Percentiles rank a stretch among this genome's conserved stretches.
These are phyloP conservation scores for Sporothrix phasma DNA, from an alignment of 2,329 filamentous ascomycete genomes.

Conservation along the genomic window DNA sequence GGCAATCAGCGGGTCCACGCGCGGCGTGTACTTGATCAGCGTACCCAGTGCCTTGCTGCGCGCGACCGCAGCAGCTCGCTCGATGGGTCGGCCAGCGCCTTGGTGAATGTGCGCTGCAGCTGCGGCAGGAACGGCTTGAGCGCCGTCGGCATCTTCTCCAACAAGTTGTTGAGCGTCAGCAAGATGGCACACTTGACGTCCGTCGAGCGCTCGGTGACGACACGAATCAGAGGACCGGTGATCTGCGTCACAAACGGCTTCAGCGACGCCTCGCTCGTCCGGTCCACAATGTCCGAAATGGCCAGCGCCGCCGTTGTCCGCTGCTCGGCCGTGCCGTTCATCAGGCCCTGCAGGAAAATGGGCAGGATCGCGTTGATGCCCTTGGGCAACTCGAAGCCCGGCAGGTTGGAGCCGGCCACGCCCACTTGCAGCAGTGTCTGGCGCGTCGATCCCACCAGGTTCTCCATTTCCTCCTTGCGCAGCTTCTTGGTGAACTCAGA, in stretches of 20 bases:
- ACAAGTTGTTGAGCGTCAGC: conserved; percentile 82
- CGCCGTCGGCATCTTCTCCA: conserved; percentile 93
- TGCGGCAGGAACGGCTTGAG: conserved; percentile 96
- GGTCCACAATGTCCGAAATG: conserved; percentile 91
- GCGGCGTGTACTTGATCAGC: conserved; percentile 86
- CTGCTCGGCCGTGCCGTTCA: conserved; percentile 92
- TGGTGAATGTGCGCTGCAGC: conserved; percentile 91
- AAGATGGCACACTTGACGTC: conserved; percentile 95
- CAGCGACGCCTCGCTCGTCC: conserved; percentile 75
- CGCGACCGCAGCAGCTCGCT: conserved; percentile 80
- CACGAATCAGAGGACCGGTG: conserved; percentile 92
- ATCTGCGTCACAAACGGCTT: conserved; percentile 97
- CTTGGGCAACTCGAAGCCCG: conserved; percentile 87
- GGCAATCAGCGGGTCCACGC: conserved; percentile 84
- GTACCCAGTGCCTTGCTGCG: conserved; percentile 88
- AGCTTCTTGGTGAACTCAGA: conserved; percentile 80
- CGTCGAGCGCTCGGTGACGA: conserved; percentile 89
- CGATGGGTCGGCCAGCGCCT: conserved; percentile 84
- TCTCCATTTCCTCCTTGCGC: conserved; percentile 97
- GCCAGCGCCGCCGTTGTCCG: conserved; percentile 83
- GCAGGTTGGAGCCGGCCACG: conserved; percentile 70
- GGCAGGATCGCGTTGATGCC: conserved; percentile 93
- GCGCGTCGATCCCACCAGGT: conserved; percentile 74
- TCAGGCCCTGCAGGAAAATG: conserved; percentile 93
- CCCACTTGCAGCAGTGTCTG: conserved; percentile 82